phyloP scores from a whole-genome alignment of 441 rosid species.

The Pelargonium myrrhifolium region DNA sequence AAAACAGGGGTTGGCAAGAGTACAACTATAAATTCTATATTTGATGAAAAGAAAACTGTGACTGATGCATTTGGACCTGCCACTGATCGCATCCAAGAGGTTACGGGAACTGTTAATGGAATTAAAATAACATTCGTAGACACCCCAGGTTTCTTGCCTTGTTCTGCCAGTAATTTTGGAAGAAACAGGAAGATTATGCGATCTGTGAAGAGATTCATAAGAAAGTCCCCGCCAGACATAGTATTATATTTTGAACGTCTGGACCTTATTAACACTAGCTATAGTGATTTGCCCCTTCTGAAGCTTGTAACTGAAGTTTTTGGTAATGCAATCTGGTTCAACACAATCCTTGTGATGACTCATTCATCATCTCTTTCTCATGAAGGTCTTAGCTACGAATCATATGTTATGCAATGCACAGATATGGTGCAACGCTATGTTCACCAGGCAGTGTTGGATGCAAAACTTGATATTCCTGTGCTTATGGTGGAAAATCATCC shows the following conservation, averaged over 20 bases:
- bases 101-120: conserved; percentile 57
- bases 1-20: conserved; percentile 97
- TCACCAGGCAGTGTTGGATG: conserved; percentile 62
- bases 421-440: conserved; percentile 61
- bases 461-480: conserved; percentile 69
- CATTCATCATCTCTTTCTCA: conserved; percentile 55
- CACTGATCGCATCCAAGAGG: conserved; percentile 61
- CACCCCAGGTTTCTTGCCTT: conserved; percentile 75
- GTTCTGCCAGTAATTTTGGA: conserved; percentile 43
- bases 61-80: conserved; percentile 77
- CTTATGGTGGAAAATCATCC: conserved; percentile 80
- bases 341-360: conserved; percentile 80
- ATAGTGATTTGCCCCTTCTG: conserved; percentile 61
- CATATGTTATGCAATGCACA: conserved; percentile 52
- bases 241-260: conserved; percentile 79
- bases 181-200: conserved; percentile 67
- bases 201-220: conserved; percentile 55
- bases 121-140: conserved; percentile 71
- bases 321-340: conserved; percentile 79
- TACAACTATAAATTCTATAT: conserved; percentile 87
- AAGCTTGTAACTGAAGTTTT: conserved; percentile 68
- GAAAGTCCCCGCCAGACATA: conserved; percentile 70
- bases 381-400: conserved; percentile 66
- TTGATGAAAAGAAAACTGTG: conserved; percentile 54
- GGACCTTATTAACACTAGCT: conserved; percentile 38